Base-by-base conservation (phyloP, 768 basidiomycete genomes). In the Phylloporus rhodoxanthus region DNA sequence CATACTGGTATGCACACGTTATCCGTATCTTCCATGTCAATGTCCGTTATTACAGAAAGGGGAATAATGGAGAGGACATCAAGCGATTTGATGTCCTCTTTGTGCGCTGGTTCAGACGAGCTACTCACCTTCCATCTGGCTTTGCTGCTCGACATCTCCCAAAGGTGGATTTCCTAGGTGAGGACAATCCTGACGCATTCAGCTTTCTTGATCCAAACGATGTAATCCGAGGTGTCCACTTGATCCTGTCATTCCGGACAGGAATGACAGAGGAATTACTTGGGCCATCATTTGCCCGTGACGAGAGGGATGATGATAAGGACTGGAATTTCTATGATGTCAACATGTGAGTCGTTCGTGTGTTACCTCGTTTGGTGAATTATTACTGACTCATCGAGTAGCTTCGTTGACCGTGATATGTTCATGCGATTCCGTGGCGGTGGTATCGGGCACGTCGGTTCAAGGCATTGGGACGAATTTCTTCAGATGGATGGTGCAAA, bases 281-380 rank as follows among this genome's bases (percentile, higher is more conserved):
- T 14, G 40, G 40, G 2, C 14, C 23, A 8, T 41, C 14, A 3
- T 15, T 25, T 14, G 23, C 13, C 2, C 37, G 17, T 4, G 9
- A 20, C 8, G 19, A 38, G 4, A 38, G 17, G 8, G 19, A 38
- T 7, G 37, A 9, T 4, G 4, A 19, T 19, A n/a, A 38, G 7
- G 70, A 73, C 21, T 73, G 62, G 60, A 36, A 39, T 1, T 57
- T 53, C 19, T 68, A 57, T 41, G 69, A 68, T 54, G 59, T 73
- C 1, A 66, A 63, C 30, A 61, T 67, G 69, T 73, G 28, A 30
- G 61, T 56, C 6, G 21, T 36, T 11, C 23, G 23, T 23, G 3
- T 23, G 23, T 23, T 23, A 23, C 6, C 23, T 23, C 6, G 23
- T 23, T 23, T 23, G n/a, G n/a, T n/a, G n/a, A n/a, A n/a, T n/a